Conservation (phyloP, 1,284 basidiomycete species). For the Coniferiporia weirii region DNA sequence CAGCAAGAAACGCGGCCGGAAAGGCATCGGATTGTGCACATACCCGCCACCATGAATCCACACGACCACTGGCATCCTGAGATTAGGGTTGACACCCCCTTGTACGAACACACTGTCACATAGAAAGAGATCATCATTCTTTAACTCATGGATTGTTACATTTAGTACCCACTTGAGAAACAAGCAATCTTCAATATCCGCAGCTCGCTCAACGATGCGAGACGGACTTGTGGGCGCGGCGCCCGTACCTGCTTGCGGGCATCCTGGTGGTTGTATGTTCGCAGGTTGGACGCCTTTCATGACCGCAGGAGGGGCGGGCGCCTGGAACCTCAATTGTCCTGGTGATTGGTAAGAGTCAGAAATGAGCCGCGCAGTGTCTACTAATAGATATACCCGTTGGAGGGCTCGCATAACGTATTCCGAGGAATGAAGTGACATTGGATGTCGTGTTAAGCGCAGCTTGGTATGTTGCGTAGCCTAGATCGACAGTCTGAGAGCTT, state of each 20-base stretch:
- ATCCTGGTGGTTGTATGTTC: background rate
- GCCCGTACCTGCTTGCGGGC: background rate
- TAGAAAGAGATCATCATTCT: background rate
- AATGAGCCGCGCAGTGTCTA: background rate
- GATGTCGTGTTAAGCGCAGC: conserved; percentile 23
- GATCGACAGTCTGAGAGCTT: conserved; percentile 22
- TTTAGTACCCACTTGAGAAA: conserved; percentile 26
- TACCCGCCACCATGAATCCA: conserved; percentile 35
- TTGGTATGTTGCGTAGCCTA: conserved; percentile 31
- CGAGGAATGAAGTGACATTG: conserved; percentile 27
- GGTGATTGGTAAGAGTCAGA: background rate
- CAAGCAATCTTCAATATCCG: conserved; percentile 28
- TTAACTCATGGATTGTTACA: too few species aligned
- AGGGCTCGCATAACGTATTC: conserved; percentile 31
- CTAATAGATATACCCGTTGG: conserved; percentile 18
- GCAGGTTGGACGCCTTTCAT: conserved; percentile 5
- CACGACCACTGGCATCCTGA: conserved; percentile 28
- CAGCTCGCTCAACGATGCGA: background rate
- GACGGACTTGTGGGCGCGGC: conserved; percentile 11
- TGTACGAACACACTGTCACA: conserved; percentile 26
- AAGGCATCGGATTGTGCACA: background rate
- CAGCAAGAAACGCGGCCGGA: too few species aligned
- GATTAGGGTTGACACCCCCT: conserved; percentile 17
- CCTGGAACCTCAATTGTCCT: conserved; percentile 32
- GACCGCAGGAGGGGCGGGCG: conserved; percentile 28